A percentile compares a stretch with the other conserved stretches of the same genome.
phyloP scores from a whole-genome alignment of 2,329 filamentous ascomycete genomes.

The Daldinia sp. region DNA sequence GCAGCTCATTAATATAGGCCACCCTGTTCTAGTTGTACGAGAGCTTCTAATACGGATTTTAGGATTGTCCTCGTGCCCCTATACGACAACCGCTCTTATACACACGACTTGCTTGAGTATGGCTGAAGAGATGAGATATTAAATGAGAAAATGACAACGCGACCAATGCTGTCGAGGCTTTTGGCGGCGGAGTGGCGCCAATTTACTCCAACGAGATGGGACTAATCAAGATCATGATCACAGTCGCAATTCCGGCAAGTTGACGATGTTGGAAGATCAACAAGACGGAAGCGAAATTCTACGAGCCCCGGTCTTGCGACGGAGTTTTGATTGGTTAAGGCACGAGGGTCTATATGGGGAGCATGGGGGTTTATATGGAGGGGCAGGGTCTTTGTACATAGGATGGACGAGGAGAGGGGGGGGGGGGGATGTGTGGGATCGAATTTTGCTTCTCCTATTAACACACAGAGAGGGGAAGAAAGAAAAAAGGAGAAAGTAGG shows the following conservation, averaged over 20 bases:
- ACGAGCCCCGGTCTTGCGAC: slow-evolving; percentile 26
- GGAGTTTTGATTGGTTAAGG: slow-evolving; percentile 24
- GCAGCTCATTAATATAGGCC: no score
- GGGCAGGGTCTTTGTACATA: not conserved
- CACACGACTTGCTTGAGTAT: not conserved
- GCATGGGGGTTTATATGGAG: not conserved
- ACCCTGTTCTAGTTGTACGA: not conserved
- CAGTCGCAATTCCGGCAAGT: slow-evolving; percentile 21
- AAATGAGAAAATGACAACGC: not conserved
- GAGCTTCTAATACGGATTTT: not conserved
- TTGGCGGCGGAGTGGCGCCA: not conserved
- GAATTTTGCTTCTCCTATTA: not conserved
- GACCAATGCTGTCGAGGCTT: not conserved
- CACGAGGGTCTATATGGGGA: slow-evolving; percentile 3
- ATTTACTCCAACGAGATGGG: not conserved
- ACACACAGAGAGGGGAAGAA: not conserved
- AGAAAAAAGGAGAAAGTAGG: no score
- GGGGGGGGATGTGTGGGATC: not conserved
- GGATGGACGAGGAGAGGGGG: not conserved
- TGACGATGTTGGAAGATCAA: slow-evolving; percentile 32
- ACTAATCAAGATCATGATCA: slow-evolving; percentile 33
- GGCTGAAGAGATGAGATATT: not conserved
- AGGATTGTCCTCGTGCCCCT: no score
- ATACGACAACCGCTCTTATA: not conserved
- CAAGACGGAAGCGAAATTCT: slow-evolving; percentile 20